Percentiles rank a stretch among this genome's conserved stretches.
Evolutionary conservation across 345 rosid species (phyloP).

Genomic region (Melaleuca quinquenervia): DNA sequence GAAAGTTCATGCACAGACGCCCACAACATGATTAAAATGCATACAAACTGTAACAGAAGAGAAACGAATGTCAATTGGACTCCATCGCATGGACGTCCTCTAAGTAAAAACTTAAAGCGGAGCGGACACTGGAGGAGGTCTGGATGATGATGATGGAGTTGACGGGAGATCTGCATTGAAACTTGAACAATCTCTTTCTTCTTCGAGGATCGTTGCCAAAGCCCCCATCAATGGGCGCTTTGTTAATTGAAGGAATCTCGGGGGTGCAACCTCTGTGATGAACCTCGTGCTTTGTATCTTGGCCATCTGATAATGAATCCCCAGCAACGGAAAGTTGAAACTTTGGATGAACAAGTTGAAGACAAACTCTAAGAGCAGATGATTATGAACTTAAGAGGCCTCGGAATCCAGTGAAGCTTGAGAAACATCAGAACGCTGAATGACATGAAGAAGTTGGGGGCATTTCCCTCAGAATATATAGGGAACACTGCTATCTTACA

Average conservation of each 20-base stretch:
- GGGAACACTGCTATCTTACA: neutral
- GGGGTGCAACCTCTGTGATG: conserved; percentile 39
- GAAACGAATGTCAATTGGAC: neutral
- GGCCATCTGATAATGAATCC: neutral
- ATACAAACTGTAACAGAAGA: neutral
- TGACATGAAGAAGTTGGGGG: neutral
- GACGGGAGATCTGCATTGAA: neutral
- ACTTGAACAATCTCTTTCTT: conserved; percentile 20
- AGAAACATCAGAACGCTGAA: neutral
- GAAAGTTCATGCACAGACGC: neutral
- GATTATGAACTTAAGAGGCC: neutral
- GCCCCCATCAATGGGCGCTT: conserved; percentile 25
- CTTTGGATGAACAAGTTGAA: neutral
- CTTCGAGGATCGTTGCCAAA: conserved; percentile 37
- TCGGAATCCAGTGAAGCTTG: neutral
- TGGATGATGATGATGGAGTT: neutral
- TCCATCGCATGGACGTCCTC: neutral
- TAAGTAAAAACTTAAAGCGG: neutral
- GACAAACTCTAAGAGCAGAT: neutral
- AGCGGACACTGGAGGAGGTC: neutral
- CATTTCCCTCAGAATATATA: neutral
- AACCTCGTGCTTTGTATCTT: conserved; percentile 13
- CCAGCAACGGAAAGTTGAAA: neutral
- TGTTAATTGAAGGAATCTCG: conserved; percentile 20
- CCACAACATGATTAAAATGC: neutral